phyloP scores from a whole-genome alignment of 2,329 filamentous ascomycete species.

The Colletotrichum zoysiae region DNA sequence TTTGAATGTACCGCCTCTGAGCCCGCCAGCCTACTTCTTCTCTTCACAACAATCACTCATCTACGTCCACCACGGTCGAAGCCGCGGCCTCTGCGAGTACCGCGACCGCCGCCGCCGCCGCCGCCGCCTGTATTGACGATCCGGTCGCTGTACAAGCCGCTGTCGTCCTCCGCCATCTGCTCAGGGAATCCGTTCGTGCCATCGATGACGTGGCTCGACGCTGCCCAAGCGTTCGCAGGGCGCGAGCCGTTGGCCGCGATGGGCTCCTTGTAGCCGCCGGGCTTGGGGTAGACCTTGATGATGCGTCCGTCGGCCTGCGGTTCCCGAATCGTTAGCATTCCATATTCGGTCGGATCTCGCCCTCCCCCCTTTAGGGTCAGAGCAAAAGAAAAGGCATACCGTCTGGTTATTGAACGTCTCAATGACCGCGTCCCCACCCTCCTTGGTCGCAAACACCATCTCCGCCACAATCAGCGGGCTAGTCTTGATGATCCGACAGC shows the following conservation, averaged over 20 bases:
- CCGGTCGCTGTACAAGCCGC: conserved; percentile 65
- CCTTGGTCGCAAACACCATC: conserved; percentile 78
- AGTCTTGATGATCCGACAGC: conserved; percentile 76
- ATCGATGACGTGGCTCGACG: conserved; percentile 61
- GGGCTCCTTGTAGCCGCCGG: conserved; percentile 56
- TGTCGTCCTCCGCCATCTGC: conserved; percentile 55
- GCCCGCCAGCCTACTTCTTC: background rate
- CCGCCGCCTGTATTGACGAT: conserved; percentile 46
- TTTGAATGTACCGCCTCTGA: background rate
- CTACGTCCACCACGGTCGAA: conserved; percentile 33
- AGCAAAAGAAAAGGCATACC: conserved; percentile 59
- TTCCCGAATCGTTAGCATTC: conserved; percentile 9
- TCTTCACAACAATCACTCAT: background rate
- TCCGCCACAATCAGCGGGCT: conserved; percentile 82
- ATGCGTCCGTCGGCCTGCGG: conserved; percentile 78
- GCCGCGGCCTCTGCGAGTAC: conserved; percentile 44
- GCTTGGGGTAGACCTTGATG: conserved; percentile 79
- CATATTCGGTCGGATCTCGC: background rate
- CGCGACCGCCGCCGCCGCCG: background rate
- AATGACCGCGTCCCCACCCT: conserved; percentile 81
- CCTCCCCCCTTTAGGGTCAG: background rate
- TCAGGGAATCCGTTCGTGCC: conserved; percentile 68
- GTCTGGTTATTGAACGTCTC: conserved; percentile 83
- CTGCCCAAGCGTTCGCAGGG: conserved; percentile 43
- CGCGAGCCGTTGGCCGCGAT: conserved; percentile 42